A percentile compares a stretch with the other conserved stretches of the same genome.
Evolutionary conservation across 768 basidiomycete species (phyloP).

Genomic region (Lactarius hengduanensis): DNA sequence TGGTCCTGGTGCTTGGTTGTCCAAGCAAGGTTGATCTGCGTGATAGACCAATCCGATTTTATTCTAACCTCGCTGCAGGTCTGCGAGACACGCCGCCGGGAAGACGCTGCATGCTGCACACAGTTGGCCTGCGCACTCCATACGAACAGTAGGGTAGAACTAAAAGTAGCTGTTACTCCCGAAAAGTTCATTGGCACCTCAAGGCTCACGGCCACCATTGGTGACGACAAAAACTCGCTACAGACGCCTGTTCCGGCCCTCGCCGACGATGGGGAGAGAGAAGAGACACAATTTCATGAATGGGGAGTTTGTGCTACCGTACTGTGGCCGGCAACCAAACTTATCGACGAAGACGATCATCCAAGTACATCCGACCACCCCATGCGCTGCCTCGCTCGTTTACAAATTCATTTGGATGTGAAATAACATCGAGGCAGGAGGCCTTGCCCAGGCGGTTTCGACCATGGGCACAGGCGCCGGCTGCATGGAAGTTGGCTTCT

Average conservation of each 20-base stretch:
- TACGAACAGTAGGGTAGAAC: not conserved
- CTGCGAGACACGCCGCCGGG: not conserved
- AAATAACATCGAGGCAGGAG: not conserved
- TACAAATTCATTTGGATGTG: conserved; percentile 2
- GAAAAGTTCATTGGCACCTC: conserved; percentile 7
- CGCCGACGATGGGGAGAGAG: not conserved
- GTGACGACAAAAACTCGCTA: conserved; percentile 10
- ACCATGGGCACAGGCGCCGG: not conserved
- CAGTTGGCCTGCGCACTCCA: not conserved
- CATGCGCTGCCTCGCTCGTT: not conserved
- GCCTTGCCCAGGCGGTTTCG: not conserved
- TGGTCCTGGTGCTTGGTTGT: conserved; percentile 1
- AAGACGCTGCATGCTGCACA: not conserved
- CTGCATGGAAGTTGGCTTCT: conserved; percentile 3
- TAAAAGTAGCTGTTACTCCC: not conserved
- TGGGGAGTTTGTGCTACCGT: not conserved
- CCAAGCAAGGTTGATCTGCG: conserved; percentile 8
- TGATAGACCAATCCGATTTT: not conserved
- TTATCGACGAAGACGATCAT: conserved; percentile 10
- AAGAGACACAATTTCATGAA: not conserved
- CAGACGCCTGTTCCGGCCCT: conserved; percentile 16
- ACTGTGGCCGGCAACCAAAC: conserved; percentile 3
- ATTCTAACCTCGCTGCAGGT: conserved; percentile 10
- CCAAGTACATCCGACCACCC: not conserved
- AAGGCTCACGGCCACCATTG: conserved; percentile 12